A percentile compares a stretch with the other conserved stretches of the same genome.
These are phyloP conservation scores for Globisporangium lucens DNA, from an alignment of 352 stramenopile genomes.

Conservation along the genomic window DNA sequence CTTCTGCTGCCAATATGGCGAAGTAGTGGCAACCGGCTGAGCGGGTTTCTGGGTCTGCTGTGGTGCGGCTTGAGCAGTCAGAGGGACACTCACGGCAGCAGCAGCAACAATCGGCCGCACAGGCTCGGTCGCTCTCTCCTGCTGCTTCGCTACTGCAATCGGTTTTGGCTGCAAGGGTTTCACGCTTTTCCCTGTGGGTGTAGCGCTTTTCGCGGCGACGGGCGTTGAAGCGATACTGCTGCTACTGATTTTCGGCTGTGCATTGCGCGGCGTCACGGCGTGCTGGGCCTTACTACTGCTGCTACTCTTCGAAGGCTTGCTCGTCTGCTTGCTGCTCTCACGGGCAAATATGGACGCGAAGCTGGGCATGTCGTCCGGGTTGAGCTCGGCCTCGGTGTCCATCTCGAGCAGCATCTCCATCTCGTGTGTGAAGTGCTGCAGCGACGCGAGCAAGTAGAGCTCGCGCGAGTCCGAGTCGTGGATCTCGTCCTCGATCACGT, in stretches of 20 bases:
- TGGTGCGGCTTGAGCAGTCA: background rate
- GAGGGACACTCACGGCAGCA: background rate
- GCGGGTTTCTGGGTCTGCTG: background rate
- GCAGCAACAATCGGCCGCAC: background rate
- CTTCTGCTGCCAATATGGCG: background rate
- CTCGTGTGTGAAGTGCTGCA: constrained; percentile 63
- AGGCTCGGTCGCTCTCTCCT: background rate
- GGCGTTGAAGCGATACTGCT: constrained; percentile 5
- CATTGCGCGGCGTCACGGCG: background rate
- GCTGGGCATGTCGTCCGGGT: constrained; percentile 21
- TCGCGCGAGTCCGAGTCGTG: constrained; percentile 39
- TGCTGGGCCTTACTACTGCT: constrained; percentile 9
- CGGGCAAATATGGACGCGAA: constrained; percentile 24
- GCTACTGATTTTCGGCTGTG: background rate
- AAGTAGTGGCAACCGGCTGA: background rate
- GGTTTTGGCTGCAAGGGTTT: background rate
- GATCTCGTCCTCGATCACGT: constrained; percentile 37
- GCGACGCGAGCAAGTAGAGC: constrained; percentile 50
- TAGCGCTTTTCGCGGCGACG: background rate
- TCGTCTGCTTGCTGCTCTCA: constrained; percentile 4
- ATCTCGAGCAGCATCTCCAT: constrained; percentile 61
- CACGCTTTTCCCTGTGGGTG: background rate
- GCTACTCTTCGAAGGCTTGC: background rate
- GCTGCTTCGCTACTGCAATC: background rate
- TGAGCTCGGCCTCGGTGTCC: constrained; percentile 28